Conservation (phyloP, 83 land plant species). For the Picea abies region DNA sequence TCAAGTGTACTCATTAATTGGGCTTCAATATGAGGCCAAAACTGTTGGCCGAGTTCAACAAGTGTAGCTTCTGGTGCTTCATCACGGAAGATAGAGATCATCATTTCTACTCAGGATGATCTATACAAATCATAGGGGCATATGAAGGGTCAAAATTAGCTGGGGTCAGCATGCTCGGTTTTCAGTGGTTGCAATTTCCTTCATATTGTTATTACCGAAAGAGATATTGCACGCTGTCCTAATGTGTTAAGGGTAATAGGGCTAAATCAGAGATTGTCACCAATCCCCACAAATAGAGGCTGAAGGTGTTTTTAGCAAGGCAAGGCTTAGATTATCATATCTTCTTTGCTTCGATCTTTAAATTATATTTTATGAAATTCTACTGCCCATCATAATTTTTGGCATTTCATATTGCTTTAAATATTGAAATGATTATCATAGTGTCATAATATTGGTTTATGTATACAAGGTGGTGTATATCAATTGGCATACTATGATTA, state of each 20-base stretch:
- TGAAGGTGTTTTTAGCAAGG: not conserved
- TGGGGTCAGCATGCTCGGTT: no score
- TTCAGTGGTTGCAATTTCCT: not conserved
- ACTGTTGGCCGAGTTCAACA: not conserved
- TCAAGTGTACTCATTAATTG: not conserved
- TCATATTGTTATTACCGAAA: not conserved
- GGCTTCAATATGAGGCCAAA: not conserved
- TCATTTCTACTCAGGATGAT: not conserved
- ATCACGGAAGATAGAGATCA: not conserved
- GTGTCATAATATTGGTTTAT: no score
- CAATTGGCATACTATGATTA: no score
- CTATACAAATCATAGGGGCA: not conserved
- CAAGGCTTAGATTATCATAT: not conserved
- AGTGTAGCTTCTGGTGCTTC: not conserved
- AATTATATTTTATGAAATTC: not conserved
- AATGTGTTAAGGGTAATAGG: not conserved
- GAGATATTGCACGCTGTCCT: not conserved
- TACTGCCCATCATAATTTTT: no score
- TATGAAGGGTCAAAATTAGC: no score
- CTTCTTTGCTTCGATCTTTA: not conserved
- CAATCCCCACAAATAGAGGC: not conserved
- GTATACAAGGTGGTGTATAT: no score
- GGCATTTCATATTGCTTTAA: no score
- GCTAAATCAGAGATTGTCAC: not conserved
- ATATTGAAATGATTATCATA: no score